A percentile compares a stretch with the other conserved stretches of the same genome.
Conservation (phyloP, 2,329 filamentous ascomycete species). For the Trichoderma sp. region DNA sequence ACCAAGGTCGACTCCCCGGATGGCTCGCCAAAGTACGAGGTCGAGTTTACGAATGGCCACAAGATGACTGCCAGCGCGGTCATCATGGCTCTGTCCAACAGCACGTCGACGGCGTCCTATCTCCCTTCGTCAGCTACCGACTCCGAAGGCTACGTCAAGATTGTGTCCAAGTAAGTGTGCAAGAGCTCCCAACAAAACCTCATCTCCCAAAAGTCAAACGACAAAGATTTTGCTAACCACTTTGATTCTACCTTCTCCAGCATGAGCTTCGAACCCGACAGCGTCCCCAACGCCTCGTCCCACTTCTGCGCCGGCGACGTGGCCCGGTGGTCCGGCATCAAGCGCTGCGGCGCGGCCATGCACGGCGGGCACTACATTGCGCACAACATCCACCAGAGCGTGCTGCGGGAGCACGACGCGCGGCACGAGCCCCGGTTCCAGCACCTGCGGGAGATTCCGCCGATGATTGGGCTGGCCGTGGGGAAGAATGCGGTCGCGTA, state of each 20-base stretch:
- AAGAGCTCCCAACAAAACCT: neutral
- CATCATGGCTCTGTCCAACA: conserved; percentile 68
- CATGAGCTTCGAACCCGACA: conserved; percentile 54
- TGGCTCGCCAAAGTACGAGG: conserved; percentile 46
- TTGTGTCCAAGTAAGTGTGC: conserved; percentile 55
- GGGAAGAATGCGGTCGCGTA: conserved; percentile 70
- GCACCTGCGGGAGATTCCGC: conserved; percentile 56
- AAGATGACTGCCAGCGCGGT: conserved; percentile 65
- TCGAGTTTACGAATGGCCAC: conserved; percentile 63
- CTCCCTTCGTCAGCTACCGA: conserved; percentile 62
- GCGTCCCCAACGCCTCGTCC: conserved; percentile 56
- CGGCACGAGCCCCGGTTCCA: conserved; percentile 50
- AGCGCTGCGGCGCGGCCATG: conserved; percentile 76
- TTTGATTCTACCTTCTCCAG: conserved; percentile 37
- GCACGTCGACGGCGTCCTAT: conserved; percentile 63
- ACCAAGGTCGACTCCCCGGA: conserved; percentile 50
- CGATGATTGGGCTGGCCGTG: conserved; percentile 71
- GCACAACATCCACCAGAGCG: conserved; percentile 66
- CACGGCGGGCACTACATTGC: conserved; percentile 69
- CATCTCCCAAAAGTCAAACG: too few relatives aligned
- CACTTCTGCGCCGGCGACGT: conserved; percentile 75
- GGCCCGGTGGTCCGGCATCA: conserved; percentile 74
- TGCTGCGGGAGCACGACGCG: conserved; percentile 48
- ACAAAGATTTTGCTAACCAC: neutral
- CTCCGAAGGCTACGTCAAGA: conserved; percentile 66